phyloP scores from a whole-genome alignment of 2,329 filamentous ascomycete species.

The Trichoderma lentiforme region DNA sequence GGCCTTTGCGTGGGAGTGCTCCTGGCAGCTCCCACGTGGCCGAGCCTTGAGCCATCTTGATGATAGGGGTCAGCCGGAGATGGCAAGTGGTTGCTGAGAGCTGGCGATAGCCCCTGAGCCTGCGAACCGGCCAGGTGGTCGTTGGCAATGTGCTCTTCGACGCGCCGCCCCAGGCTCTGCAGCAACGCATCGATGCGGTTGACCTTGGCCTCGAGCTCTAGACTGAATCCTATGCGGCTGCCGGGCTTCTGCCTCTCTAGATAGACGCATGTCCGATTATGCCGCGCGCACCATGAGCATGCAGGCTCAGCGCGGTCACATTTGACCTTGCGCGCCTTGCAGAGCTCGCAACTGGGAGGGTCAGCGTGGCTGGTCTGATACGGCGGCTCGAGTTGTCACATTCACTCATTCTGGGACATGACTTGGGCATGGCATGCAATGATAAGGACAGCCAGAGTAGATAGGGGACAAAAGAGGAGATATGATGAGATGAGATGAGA shows the following conservation, averaged over 20 bases:
- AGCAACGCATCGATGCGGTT: constrained; percentile 50
- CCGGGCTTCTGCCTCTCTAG: constrained; percentile 69
- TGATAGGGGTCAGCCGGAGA: constrained; percentile 30
- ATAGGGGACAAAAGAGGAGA: background rate
- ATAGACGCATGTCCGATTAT: constrained; percentile 65
- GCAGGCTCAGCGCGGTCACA: constrained; percentile 54
- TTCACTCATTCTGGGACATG: background rate
- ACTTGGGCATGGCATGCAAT: background rate
- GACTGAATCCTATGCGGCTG: constrained; percentile 57
- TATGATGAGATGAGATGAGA: background rate
- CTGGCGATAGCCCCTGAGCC: constrained; percentile 29
- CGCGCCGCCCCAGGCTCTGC: constrained; percentile 41
- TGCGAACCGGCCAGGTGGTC: constrained; percentile 28
- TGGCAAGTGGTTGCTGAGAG: constrained; percentile 36
- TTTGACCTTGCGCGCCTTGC: constrained; percentile 45
- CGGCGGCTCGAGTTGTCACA: background rate
- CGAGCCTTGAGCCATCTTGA: background rate
- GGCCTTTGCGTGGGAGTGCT: constrained; percentile 11
- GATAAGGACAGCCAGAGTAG: background rate
- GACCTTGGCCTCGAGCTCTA: constrained; percentile 56
- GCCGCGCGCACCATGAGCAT: constrained; percentile 70
- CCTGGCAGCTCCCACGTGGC: constrained; percentile 10
- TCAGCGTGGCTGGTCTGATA: background rate
- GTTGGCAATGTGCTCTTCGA: constrained; percentile 41
- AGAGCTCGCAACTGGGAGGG: constrained; percentile 40